Percentiles rank a stretch among this genome's conserved stretches.
Conservation (phyloP, 148 eudicot species). For the Persicaria maculosa region DNA sequence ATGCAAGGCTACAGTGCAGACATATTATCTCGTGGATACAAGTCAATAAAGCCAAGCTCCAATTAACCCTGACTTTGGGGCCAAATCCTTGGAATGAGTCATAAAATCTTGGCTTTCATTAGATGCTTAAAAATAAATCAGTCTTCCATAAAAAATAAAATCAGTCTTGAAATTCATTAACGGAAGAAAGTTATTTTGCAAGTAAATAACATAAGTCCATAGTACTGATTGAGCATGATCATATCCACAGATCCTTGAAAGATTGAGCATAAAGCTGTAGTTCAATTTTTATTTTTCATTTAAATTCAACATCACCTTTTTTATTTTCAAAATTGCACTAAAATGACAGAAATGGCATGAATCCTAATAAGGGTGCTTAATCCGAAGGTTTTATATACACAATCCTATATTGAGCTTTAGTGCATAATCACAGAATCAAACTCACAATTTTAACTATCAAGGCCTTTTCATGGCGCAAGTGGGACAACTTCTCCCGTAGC, state of each 20-base stretch:
- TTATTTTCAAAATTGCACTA: neutral
- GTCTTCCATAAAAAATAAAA: too few species aligned
- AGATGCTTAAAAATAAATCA: neutral
- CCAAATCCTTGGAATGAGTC: neutral
- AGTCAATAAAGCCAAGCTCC: neutral
- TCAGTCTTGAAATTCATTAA: neutral
- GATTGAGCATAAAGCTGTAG: neutral
- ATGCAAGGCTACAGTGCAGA: neutral
- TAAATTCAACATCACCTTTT: neutral
- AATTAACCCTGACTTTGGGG: neutral
- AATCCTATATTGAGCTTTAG: neutral
- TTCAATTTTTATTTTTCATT: neutral
- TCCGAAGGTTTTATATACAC: neutral
- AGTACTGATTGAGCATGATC: neutral
- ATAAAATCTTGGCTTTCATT: neutral
- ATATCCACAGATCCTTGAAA: neutral
- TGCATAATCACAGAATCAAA: neutral
- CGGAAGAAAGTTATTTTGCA: neutral
- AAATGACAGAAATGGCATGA: neutral
- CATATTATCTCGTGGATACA: neutral
- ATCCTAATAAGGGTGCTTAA: neutral
- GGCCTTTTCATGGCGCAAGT: slow-evolving; percentile 86
- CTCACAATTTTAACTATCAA: slow-evolving; percentile 86
- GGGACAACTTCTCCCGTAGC: slow-evolving; percentile 80
- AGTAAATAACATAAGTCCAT: neutral